Conservation (phyloP, 495 filamentous ascomycete genomes). For the Lasiosphaeria miniovina region DNA sequence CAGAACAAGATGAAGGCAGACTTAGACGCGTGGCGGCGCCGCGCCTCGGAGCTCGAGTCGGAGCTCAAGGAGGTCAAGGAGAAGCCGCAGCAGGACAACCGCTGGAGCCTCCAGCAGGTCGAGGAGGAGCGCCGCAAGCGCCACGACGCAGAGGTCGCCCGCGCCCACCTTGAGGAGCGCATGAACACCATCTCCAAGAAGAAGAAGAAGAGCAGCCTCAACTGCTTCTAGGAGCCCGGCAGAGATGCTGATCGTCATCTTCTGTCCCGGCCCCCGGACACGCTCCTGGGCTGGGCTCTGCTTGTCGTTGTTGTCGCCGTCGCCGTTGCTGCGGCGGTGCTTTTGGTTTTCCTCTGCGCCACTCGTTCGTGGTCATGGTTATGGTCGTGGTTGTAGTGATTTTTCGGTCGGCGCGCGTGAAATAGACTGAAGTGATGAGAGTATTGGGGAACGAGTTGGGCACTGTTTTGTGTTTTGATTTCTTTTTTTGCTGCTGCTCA, state of each 20-base stretch:
- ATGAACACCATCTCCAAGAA: slow-evolving; percentile 93
- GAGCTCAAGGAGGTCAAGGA: slow-evolving; percentile 68
- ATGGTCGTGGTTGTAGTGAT: too few species aligned
- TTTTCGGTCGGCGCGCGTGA: too few species aligned
- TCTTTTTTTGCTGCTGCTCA: too few species aligned
- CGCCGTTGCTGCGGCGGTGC: background rate
- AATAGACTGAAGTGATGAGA: too few species aligned
- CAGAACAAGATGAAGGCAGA: slow-evolving; percentile 83
- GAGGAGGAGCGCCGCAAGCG: slow-evolving; percentile 91
- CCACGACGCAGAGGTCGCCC: slow-evolving; percentile 80
- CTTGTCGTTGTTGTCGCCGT: background rate
- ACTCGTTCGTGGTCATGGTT: too few species aligned
- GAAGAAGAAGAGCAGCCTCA: slow-evolving; percentile 93
- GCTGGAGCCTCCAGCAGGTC: slow-evolving; percentile 85
- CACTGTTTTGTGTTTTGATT: too few species aligned
- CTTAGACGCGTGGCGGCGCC: slow-evolving; percentile 84
- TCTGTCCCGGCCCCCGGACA: background rate
- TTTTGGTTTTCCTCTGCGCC: background rate
- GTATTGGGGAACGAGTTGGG: too few species aligned
- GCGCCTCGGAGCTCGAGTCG: slow-evolving; percentile 70
- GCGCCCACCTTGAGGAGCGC: slow-evolving; percentile 83
- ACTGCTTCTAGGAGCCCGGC: slow-evolving; percentile 73
- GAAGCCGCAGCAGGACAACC: slow-evolving; percentile 49
- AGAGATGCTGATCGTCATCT: background rate
- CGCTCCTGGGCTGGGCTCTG: slow-evolving; percentile 7